phyloP scores from a whole-genome alignment of 331 rosid genomes.

The Quercus tomentella region DNA sequence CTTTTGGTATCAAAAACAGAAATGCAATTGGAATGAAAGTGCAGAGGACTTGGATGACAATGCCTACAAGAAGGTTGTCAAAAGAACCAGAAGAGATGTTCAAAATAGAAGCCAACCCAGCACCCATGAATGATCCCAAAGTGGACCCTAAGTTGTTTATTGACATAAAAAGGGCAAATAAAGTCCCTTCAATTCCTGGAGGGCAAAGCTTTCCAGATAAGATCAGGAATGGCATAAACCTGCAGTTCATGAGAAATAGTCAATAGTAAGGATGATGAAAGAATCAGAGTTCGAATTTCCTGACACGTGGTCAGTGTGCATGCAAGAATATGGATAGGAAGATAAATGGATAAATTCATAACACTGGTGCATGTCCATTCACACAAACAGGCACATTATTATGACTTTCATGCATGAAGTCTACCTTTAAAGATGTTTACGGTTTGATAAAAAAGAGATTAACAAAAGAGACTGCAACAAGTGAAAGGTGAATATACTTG shows the following conservation, averaged over 20 bases:
- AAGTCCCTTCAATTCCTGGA: conserved; percentile 88
- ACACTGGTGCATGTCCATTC: not conserved
- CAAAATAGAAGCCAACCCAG: conserved; percentile 65
- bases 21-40: conserved; percentile 64
- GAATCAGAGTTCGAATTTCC: not conserved
- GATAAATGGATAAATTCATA: not conserved
- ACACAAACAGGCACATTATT: not conserved
- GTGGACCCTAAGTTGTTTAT: conserved; percentile 76
- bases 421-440: not conserved
- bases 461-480: not conserved
- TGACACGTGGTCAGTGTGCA: not conserved
- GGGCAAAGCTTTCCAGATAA: conserved; percentile 86
- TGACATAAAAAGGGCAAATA: conserved; percentile 89
- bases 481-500: conserved; percentile 48
- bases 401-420: not conserved
- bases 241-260: conserved; percentile 26
- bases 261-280: not conserved
- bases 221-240: conserved; percentile 88
- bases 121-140: conserved; percentile 66
- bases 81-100: conserved; percentile 76
- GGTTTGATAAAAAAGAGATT: not conserved
- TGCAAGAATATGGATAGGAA: not conserved
- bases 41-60: conserved; percentile 55
- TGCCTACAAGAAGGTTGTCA: conserved; percentile 64
- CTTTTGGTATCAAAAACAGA: conserved; percentile 78